phyloP scores from a whole-genome alignment of 2,329 filamentous ascomycete genomes.

The Ustilaginoidea virens region DNA sequence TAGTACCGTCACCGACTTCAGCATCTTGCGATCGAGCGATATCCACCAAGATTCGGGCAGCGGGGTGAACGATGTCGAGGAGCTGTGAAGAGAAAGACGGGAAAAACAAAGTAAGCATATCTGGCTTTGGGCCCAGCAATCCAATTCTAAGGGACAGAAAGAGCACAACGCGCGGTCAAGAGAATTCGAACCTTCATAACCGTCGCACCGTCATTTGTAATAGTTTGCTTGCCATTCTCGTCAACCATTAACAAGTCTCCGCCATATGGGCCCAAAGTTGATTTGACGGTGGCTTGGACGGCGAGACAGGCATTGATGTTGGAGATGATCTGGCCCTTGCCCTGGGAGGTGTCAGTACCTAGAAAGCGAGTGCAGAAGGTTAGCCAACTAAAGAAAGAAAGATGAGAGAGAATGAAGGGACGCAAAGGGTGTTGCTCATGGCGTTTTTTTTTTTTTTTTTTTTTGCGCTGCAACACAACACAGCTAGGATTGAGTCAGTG shows the following conservation, averaged over 20 bases:
- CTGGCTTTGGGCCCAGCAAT: too few species aligned
- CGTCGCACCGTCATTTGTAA: conserved; percentile 97
- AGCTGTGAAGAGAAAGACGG: conserved; percentile 42
- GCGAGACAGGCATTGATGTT: conserved; percentile 98
- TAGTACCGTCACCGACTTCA: conserved; percentile 96
- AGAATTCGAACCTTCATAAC: conserved; percentile 92
- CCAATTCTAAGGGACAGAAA: too few species aligned
- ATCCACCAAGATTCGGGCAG: conserved; percentile 91
- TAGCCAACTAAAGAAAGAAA: too few species aligned
- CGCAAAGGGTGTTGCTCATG: too few species aligned
- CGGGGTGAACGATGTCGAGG: conserved; percentile 95
- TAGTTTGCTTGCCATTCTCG: conserved; percentile 87
- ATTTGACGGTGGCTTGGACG: conserved; percentile 90
- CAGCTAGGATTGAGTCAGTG: conserved; percentile 15
- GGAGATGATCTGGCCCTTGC: conserved; percentile 88
- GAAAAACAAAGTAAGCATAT: conserved; percentile 2
- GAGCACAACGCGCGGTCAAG: too few species aligned
- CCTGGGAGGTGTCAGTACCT: conserved; percentile 97
- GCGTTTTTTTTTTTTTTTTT: too few species aligned
- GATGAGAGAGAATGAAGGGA: too few species aligned
- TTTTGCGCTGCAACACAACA: too few species aligned
- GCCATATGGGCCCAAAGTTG: conserved; percentile 89
- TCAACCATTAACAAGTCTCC: conserved; percentile 94
- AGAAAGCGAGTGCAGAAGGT: conserved; percentile 4
- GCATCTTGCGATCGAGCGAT: conserved; percentile 98